Percentiles rank a stretch among this genome's conserved stretches.
phyloP scores from a whole-genome alignment of 2,329 filamentous ascomycete genomes.

The Exophiala xenobiotica region DNA sequence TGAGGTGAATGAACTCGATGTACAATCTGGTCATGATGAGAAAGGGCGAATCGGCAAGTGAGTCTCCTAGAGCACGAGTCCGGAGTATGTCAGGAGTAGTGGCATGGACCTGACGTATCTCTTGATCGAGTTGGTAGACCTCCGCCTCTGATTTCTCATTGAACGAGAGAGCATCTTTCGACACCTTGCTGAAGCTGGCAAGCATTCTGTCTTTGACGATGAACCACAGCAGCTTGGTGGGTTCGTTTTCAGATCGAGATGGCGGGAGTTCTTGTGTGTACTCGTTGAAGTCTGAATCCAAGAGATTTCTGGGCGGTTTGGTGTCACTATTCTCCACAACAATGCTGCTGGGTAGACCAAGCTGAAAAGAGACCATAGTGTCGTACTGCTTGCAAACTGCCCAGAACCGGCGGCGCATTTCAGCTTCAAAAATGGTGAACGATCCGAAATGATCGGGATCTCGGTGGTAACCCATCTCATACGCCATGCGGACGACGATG shows the following conservation, averaged over 20 bases:
- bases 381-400: slow-evolving; percentile 54
- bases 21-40: slow-evolving; percentile 54
- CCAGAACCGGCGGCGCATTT: slow-evolving; percentile 51
- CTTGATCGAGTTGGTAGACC: slow-evolving; percentile 27
- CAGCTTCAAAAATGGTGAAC: slow-evolving; percentile 56
- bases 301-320: slow-evolving; percentile 56
- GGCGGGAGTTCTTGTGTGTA: slow-evolving; percentile 52
- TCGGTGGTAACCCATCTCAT: slow-evolving; percentile 62
- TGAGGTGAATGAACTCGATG: slow-evolving; percentile 54
- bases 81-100: slow-evolving; percentile 24
- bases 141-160: slow-evolving; percentile 17
- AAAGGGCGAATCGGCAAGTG: slow-evolving; percentile 51
- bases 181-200: slow-evolving; percentile 31
- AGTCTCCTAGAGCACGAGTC: slow-evolving; percentile 28
- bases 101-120: slow-evolving; percentile 27
- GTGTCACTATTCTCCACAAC: slow-evolving; percentile 61
- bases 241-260: slow-evolving; percentile 53
- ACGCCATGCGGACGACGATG: slow-evolving; percentile 57
- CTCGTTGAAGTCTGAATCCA: slow-evolving; percentile 61
- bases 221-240: slow-evolving; percentile 32
- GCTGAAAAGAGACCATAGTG: slow-evolving; percentile 60
- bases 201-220: slow-evolving; percentile 34
- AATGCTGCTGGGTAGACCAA: slow-evolving; percentile 63
- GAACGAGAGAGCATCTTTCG: slow-evolving; percentile 33
- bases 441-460: slow-evolving; percentile 38